Evolutionary conservation across 495 filamentous ascomycete genomes (phyloP), one percentile per base, ranked within the genome.

Genomic region (Jackrogersella minutella): DNA sequence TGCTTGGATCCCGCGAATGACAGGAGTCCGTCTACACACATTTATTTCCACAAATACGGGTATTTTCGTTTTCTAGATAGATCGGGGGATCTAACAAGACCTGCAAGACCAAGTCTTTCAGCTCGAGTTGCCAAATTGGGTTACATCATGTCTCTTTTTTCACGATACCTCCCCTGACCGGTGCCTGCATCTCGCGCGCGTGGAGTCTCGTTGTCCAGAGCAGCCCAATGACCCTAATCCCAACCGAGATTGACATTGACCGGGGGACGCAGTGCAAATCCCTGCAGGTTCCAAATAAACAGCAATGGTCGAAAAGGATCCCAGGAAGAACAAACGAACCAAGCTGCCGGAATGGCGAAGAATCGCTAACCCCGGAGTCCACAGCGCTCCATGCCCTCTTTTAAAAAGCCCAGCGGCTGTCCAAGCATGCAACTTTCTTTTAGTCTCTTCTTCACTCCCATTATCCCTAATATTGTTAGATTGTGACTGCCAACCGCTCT

Each of bases 401-500:
- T 34, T 69, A 62, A 61, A 53, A 69, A 58, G 47, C 26, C 47
- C 41, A 21, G 19, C 49, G 34, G 55, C 37, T 37, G 14, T 56
- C 60, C 55, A n/a, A 58, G 36, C 50, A 1, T 14, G 16, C 26
- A 37, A 3, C 13, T 17, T 3, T 7, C 43, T 28, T 55, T 31
- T 5, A 46, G 10, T 44, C 24, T 22, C 24, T 53, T 30, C 26
- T 41, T 49, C 58, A 28, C 16, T 36, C 62, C 53, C 58, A 69
- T 64, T 66, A 62, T 61, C 47, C 52, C 51, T n/a, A n/a, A n/a
- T n/a, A n/a, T n/a, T n/a, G n/a, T n/a, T n/a, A 57, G 58, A 69
- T 62, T 67, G 52, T 67, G 53, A 21, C 54, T 66, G 58, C 31
- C 52, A 56, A 57, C 58, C 39, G 47, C 64, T 64, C 50, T 49